Evolutionary conservation across 2,329 filamentous ascomycete species (phyloP).

Genomic region (Paracamarosporium sp.): DNA sequence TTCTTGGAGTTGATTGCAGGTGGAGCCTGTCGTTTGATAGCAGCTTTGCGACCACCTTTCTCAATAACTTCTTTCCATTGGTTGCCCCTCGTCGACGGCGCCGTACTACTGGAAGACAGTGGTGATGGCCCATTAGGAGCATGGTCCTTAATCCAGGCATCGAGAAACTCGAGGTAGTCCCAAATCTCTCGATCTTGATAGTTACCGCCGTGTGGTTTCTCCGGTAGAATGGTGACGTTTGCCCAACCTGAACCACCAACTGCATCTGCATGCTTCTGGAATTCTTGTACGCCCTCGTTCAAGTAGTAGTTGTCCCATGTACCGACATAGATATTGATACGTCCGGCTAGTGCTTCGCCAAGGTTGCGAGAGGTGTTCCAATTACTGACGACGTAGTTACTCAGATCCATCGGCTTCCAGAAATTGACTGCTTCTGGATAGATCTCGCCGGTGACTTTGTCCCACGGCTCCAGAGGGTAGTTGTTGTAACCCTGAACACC

Average conservation of each 20-base stretch:
- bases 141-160: conserved; percentile 40
- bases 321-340: conserved; percentile 47
- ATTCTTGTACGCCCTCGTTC: conserved; percentile 45
- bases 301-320: conserved; percentile 45
- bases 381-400: conserved; percentile 40
- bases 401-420: conserved; percentile 48
- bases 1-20: conserved; percentile 25
- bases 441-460: conserved; percentile 49
- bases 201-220: conserved; percentile 40
- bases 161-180: conserved; percentile 43
- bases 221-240: conserved; percentile 43
- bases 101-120: conserved; percentile 25
- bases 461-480: conserved; percentile 49
- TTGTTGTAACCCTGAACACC: conserved; percentile 45
- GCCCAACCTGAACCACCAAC: conserved; percentile 44
- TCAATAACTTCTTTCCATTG: conserved; percentile 42
- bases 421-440: conserved; percentile 44
- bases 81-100: conserved; percentile 35
- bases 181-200: conserved; percentile 41
- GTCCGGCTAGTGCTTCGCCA: conserved; percentile 35
- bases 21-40: conserved; percentile 37
- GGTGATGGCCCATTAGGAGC: conserved; percentile 38
- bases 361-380: conserved; percentile 42
- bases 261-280: conserved; percentile 41
- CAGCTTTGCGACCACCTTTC: conserved; percentile 41